Evolutionary conservation across 257 asterid species (phyloP).

Genomic region (Salvia miltiorrhiza): DNA sequence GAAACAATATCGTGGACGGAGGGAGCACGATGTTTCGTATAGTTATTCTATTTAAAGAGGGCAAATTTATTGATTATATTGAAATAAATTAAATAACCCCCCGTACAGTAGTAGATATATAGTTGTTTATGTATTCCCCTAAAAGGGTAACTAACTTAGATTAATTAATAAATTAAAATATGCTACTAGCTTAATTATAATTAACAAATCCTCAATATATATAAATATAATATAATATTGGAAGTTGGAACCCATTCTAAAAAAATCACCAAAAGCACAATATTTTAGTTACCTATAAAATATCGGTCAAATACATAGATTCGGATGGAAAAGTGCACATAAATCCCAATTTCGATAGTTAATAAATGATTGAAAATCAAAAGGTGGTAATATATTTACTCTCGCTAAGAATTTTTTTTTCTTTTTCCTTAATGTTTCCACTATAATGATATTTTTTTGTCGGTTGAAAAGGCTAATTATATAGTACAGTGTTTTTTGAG

Average conservation of each 20-base stretch:
- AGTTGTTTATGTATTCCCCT: background rate
- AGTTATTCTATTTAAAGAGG: background rate
- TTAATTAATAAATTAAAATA: background rate
- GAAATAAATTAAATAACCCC: conserved; percentile 9
- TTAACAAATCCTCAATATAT: background rate
- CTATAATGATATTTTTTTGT: background rate
- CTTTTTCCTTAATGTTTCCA: background rate
- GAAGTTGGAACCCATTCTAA: background rate
- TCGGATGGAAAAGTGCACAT: background rate
- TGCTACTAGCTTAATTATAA: background rate
- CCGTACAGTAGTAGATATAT: background rate
- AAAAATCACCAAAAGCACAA: background rate
- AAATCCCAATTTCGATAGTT: background rate
- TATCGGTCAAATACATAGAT: conserved; percentile 12
- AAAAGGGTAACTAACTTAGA: background rate
- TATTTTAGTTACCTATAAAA: background rate
- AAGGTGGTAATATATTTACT: background rate
- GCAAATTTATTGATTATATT: background rate
- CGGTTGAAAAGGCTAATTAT: conserved; percentile 2
- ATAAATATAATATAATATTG: no score
- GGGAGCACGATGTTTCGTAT: background rate
- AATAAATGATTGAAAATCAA: background rate
- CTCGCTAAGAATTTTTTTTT: background rate
- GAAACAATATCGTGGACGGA: background rate
- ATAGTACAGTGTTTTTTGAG: background rate